Percentiles rank a stretch among this genome's conserved stretches.
Evolutionary conservation across 306 rosid species (phyloP).

Genomic region (Dicorynia guianensis): DNA sequence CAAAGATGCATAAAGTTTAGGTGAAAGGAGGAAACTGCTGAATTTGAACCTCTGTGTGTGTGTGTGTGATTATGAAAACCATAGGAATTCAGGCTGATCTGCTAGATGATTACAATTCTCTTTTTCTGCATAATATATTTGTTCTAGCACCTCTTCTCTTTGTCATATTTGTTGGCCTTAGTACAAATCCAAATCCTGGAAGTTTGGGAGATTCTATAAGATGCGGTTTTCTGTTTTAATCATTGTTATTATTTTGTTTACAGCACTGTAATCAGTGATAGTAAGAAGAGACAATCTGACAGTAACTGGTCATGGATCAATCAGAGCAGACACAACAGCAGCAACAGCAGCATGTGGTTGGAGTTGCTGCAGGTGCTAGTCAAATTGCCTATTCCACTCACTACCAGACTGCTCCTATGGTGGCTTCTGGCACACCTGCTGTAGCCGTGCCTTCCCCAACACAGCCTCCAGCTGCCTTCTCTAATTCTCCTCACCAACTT

Average conservation of each 20-base stretch:
- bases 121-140: neutral
- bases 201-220: constrained; percentile 29
- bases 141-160: neutral
- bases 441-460: constrained; percentile 59
- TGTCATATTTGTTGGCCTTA: neutral
- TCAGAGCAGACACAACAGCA: constrained; percentile 66
- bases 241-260: no score
- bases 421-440: constrained; percentile 67
- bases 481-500: constrained; percentile 66
- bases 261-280: constrained; percentile 48
- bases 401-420: constrained; percentile 68
- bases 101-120: neutral
- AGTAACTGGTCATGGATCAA: constrained; percentile 64
- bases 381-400: constrained; percentile 70
- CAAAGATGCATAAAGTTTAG: neutral
- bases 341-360: constrained; percentile 46
- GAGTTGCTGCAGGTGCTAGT: constrained; percentile 53
- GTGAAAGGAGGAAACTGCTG: neutral
- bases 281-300: constrained; percentile 42
- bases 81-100: neutral
- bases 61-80: neutral
- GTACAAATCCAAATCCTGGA: neutral
- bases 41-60: neutral
- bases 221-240: constrained; percentile 1
- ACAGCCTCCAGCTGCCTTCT: constrained; percentile 63